Evolutionary conservation across 441 rosid species (phyloP), one percentile per base, ranked within the genome.

Genomic region (Pelargonium exstipulatum): DNA sequence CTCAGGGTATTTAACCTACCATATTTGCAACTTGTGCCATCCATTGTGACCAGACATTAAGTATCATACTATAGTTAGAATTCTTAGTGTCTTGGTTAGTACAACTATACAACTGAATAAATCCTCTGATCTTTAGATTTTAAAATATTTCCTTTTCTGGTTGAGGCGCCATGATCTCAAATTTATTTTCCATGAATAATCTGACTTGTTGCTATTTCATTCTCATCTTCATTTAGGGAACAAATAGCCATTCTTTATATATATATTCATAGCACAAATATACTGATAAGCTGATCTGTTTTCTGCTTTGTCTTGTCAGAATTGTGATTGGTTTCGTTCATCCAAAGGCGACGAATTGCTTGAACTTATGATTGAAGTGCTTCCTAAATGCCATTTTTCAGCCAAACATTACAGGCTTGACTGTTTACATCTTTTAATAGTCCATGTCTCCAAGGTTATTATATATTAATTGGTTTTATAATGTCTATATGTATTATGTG

Each of bases 381-480:
- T 85, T 69, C 85, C 91, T 2, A 76, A 74, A 3, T 89, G 94
- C 75, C 97, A 95, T 83, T 91, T 91, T 74, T 91, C 97, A 74
- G 97, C 97, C 45, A 95, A 85, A 84, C 87, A 87, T 48, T 89
- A 91, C 74, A 88, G 97, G 72, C 96, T 95, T 67, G 95, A 92
- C 67, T 95, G 99, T 78, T 82, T 95, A 76, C 84, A 95, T 84
- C 81, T 82, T 82, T 76, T 95, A 13, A 81, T 89, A 71, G 90
- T 82, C 65, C 81, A 84, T 80, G 83, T 80, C 20, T 84, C 87
- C 64, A 91, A 84, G 94, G 90, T 84, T 63, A 74, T 63, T 71
- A 45, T 67, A 69, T 64, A 29, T 69, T 24, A 57, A 18, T 14
- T 62, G n/a, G 8, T 60, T 9, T 62, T 46, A 16, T 62, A 40